phyloP scores from a whole-genome alignment of 2,329 filamentous ascomycete genomes.

The Beauveria medogensis region DNA sequence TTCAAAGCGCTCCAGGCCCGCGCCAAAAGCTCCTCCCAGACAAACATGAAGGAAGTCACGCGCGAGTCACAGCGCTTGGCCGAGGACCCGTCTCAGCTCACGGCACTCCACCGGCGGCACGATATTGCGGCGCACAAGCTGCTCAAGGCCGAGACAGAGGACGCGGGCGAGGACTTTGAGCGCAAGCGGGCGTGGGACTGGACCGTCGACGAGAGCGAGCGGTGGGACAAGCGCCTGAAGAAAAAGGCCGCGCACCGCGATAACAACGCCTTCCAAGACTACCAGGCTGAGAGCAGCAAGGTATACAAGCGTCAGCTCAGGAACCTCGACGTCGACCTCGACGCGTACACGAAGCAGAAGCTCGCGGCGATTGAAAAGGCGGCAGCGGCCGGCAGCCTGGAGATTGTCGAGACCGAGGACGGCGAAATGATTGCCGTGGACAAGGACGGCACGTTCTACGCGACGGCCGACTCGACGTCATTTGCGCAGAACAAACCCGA shows the following conservation, averaged over 20 bases:
- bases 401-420: constrained; percentile 92
- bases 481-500: constrained; percentile 82
- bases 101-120: constrained; percentile 73
- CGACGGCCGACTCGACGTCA: constrained; percentile 71
- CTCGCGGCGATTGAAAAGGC: constrained; percentile 76
- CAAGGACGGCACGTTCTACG: constrained; percentile 83
- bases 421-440: constrained; percentile 93
- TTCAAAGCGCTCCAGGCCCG: constrained; percentile 84
- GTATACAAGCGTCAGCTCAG: constrained; percentile 87
- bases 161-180: constrained; percentile 85
- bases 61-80: constrained; percentile 73
- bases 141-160: constrained; percentile 82
- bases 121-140: constrained; percentile 88
- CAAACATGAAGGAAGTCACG: constrained; percentile 76
- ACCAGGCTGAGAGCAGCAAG: constrained; percentile 78
- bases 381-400: constrained; percentile 73
- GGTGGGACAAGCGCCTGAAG: constrained; percentile 83
- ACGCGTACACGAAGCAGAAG: constrained; percentile 82
- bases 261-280: constrained; percentile 85
- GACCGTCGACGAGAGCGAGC: constrained; percentile 89
- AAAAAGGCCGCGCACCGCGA: constrained; percentile 78
- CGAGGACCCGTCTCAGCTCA: constrained; percentile 68
- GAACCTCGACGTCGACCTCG: constrained; percentile 67
- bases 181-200: constrained; percentile 98
- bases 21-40: constrained; percentile 61